These are phyloP conservation scores for Fraxinus greggii DNA, from an alignment of 305 asterid species.

Conservation along the genomic window DNA sequence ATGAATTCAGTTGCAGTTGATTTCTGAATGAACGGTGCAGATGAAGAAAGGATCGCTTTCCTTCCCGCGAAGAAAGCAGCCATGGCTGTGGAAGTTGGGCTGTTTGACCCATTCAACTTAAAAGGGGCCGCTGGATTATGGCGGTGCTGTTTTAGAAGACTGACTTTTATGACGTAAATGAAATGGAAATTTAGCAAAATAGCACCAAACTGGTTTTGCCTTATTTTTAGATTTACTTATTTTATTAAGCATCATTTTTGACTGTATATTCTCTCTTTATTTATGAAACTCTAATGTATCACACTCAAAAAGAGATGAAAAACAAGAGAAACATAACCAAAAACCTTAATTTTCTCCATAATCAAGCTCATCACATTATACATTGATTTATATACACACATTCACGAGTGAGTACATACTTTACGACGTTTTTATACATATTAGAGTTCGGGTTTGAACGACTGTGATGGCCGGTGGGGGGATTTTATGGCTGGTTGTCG, in stretches of 20 bases:
- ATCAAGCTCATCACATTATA: not conserved
- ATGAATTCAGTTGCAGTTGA: constrained; percentile 22
- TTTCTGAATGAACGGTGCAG: constrained; percentile 28
- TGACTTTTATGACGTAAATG: not conserved
- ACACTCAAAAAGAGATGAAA: not conserved
- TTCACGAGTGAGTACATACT: not conserved
- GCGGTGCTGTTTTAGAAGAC: not conserved
- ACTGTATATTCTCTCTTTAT: too few relatives aligned
- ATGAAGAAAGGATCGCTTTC: constrained; percentile 31
- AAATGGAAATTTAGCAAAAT: not conserved
- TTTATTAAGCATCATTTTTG: not conserved
- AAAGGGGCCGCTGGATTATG: not conserved
- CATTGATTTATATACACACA: not conserved
- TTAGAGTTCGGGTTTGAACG: constrained; percentile 22
- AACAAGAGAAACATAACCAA: not conserved
- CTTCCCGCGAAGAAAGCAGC: constrained; percentile 42
- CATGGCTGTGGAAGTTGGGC: constrained; percentile 30
- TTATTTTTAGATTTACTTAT: not conserved
- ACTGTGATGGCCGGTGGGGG: constrained; percentile 52
- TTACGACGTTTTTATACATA: not conserved
- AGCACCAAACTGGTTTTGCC: not conserved
- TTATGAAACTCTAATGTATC: not conserved
- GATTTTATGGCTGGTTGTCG: constrained; percentile 32
- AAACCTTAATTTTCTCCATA: not conserved
- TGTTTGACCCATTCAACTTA: not conserved